Evolutionary conservation across 805 yeast species (phyloP).

Genomic region (Starmerella cellae): DNA sequence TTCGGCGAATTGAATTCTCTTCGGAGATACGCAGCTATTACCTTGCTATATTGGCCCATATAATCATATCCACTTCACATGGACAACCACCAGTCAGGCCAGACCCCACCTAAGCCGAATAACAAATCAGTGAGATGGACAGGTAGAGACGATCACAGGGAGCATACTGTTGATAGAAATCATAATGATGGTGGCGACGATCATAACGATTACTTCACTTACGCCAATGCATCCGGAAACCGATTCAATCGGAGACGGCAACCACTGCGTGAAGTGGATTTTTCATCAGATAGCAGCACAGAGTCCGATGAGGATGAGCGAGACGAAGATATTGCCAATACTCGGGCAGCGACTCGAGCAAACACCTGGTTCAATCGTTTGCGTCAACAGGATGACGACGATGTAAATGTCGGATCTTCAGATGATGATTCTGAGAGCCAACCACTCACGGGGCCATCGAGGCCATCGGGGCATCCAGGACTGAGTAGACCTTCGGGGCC

Average conservation of each 20-base stretch:
- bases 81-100: no score
- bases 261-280: not conserved
- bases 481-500: not conserved
- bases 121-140: conserved; percentile 18
- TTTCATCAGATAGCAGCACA: not conserved
- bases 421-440: not conserved
- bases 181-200: not conserved
- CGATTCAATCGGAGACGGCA: no score
- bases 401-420: not conserved
- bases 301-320: conserved; percentile 4
- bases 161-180: not conserved
- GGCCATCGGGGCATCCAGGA: not conserved
- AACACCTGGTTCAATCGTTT: conserved; percentile 20
- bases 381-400: conserved; percentile 11
- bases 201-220: conserved; percentile 15
- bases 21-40: no score
- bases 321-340: conserved; percentile 3
- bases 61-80: no score
- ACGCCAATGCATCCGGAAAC: conserved; percentile 16
- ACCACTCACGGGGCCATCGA: not conserved
- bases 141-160: conserved; percentile 7
- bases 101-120: not conserved
- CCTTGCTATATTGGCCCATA: no score
- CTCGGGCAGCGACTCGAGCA: conserved; percentile 18
- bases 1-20: no score